Conservation (phyloP, 331 rosid species). For the Phaseolus coccineus region DNA sequence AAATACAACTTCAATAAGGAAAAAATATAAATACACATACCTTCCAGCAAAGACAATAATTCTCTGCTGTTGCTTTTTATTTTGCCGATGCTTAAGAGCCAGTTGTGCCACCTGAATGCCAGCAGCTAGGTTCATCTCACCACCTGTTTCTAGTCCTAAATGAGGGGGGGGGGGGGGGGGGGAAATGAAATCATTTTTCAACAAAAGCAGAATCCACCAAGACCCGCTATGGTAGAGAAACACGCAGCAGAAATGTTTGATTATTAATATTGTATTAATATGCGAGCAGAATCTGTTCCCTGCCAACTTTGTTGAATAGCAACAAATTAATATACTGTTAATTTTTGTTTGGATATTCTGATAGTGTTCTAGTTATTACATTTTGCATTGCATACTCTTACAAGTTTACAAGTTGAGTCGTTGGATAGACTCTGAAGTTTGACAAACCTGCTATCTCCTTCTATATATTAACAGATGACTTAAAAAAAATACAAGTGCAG, state of each 20-base stretch:
- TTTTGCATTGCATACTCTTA: background rate
- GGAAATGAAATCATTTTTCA: constrained; percentile 9
- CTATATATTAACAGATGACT: constrained; percentile 12
- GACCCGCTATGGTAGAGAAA: constrained; percentile 16
- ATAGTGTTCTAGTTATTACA: background rate
- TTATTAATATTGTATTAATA: too few species aligned
- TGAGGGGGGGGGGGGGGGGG: background rate
- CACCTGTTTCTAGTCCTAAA: constrained; percentile 90
- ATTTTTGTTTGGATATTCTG: background rate
- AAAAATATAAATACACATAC: constrained; percentile 48
- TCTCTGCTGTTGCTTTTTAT: constrained; percentile 97
- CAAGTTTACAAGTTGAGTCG: background rate
- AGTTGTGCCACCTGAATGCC: constrained; percentile 96
- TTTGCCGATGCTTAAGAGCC: constrained; percentile 98
- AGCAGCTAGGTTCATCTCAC: constrained; percentile 95
- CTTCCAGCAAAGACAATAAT: constrained; percentile 96
- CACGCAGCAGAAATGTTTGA: constrained; percentile 9
- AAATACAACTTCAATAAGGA: constrained; percentile 17
- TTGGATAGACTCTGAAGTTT: background rate
- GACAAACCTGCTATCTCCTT: constrained; percentile 24
- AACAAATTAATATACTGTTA: background rate
- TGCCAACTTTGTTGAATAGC: background rate
- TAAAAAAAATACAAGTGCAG: constrained; percentile 6
- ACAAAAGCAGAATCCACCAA: background rate
- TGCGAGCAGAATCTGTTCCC: background rate